These are phyloP conservation scores for Fusarium secorum DNA, from an alignment of 2,329 filamentous ascomycete genomes.

Conservation along the genomic window DNA sequence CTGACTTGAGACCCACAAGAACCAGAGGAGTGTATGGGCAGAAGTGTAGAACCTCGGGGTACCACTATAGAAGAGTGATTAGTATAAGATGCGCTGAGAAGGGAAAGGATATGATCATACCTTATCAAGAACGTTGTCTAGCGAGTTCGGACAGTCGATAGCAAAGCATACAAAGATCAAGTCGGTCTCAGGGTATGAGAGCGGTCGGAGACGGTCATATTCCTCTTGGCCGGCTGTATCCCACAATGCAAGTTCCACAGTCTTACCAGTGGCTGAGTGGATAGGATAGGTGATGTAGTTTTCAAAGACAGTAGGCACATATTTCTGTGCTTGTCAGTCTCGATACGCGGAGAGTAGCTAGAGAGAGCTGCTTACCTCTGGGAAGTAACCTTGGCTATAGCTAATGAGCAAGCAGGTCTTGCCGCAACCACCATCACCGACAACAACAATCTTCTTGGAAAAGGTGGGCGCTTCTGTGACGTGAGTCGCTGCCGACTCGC, in stretches of 20 bases:
- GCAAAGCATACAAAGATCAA: slow-evolving; percentile 98
- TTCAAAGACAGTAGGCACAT: slow-evolving; percentile 98
- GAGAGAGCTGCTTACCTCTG: slow-evolving; percentile 73
- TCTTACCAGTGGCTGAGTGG: slow-evolving; percentile 88
- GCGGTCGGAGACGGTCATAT: slow-evolving; percentile 92
- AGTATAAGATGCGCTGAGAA: not conserved
- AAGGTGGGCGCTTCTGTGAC: slow-evolving; percentile 91
- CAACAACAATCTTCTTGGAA: slow-evolving; percentile 99
- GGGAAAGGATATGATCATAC: slow-evolving; percentile 56
- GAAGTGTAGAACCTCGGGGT: slow-evolving; percentile 98
- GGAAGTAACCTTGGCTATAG: slow-evolving; percentile 98
- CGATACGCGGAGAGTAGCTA: not conserved
- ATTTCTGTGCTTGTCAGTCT: slow-evolving; percentile 74
- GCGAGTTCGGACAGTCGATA: slow-evolving; percentile 96
- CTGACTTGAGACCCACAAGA: slow-evolving; percentile 95
- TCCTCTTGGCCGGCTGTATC: slow-evolving; percentile 99
- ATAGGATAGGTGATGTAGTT: slow-evolving; percentile 99
- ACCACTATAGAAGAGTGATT: slow-evolving; percentile 72
- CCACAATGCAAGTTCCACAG: slow-evolving; percentile 95
- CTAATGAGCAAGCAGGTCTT: slow-evolving; percentile 99
- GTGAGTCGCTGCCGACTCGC: slow-evolving; percentile 81
- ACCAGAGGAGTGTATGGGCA: slow-evolving; percentile 97
- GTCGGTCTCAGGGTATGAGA: slow-evolving; percentile 98
- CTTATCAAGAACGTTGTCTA: slow-evolving; percentile 99
- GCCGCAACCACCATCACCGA: slow-evolving; percentile 96